Base-by-base conservation (phyloP, 2,329 filamentous ascomycete species). In the Taxawa tesnikishii region DNA sequence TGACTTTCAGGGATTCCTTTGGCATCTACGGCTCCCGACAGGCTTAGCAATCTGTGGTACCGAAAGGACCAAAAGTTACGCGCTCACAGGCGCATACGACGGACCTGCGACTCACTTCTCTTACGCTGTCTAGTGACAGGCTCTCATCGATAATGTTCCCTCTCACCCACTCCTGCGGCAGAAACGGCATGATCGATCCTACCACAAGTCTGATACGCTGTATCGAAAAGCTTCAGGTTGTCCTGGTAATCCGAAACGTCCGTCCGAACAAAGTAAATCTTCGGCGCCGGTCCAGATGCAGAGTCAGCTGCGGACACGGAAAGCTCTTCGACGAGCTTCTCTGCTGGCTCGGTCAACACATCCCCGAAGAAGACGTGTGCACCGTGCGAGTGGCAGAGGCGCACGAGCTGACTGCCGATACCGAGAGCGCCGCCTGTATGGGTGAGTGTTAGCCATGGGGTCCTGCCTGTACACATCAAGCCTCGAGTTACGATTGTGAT, bases 181-280 rank as follows among this genome's bases (percentile, higher is more conserved):
- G 59, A 59, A 13, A 68, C 54, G 4, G 65, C 66, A 37, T 65
- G 59, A 36, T 71, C 66, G 14, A 70, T 55, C 5, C 50, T 51
- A 3, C 61, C 60, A 36, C 63, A 62, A n/a, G 50, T 54, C 5
- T 56, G 46, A 26, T 58, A 56, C 0, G 65, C 63, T 3, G 53
- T 38, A 15, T 65, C 57, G 44, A 69, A 70, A 4, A 70, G 48
- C 3, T 49, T 48, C 17, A 68, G 45, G 16, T 65, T 57, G 10
- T 60, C 56, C n/a, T 53, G 41, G 41, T 70, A 67, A 26, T 55
- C 46, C 7, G 56, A 55, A 6, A 68, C 62, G 44, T 70, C 62
- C 18, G 56, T 55, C 12, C 50, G 44, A 10, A 59, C 50, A 46
- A 66, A 69, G 27, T 48, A 44, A 12, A 44, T 44, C 3, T 44